Conservation (phyloP, 2,329 filamentous ascomycete species). For the Herpotrichia juniperi region DNA sequence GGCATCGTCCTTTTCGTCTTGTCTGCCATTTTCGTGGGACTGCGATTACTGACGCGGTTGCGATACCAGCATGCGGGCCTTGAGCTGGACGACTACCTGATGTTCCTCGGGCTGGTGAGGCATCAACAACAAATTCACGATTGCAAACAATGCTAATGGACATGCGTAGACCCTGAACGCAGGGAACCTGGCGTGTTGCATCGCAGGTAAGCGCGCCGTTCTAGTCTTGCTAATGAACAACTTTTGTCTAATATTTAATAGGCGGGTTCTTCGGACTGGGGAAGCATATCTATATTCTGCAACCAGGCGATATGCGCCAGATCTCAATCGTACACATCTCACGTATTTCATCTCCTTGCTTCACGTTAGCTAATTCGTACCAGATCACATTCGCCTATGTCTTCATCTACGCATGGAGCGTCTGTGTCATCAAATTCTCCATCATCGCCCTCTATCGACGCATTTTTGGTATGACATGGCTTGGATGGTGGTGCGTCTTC, state of each 20-base stretch:
- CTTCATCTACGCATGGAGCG: not conserved
- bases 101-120: not conserved
- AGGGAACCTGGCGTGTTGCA: not conserved
- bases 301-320: not conserved
- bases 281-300: not conserved
- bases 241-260: not conserved
- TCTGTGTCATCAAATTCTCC: not conserved
- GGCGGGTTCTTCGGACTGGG: not conserved
- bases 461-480: not conserved
- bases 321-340: not conserved
- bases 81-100: not conserved
- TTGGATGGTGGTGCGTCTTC: not conserved
- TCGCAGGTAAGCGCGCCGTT: not conserved
- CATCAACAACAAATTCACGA: not conserved
- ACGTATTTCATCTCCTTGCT: not conserved
- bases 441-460: constrained; percentile 1
- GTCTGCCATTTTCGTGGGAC: not conserved
- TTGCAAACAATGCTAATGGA: not conserved
- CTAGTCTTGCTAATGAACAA: not conserved
- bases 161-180: not conserved
- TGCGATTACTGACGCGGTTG: not conserved
- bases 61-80: not conserved
- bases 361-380: not conserved
- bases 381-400: not conserved
- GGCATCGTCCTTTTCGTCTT: not conserved